Evolutionary conservation across 169 alveolate genomes (phyloP).

Genomic region (Perkinsus olseni): DNA sequence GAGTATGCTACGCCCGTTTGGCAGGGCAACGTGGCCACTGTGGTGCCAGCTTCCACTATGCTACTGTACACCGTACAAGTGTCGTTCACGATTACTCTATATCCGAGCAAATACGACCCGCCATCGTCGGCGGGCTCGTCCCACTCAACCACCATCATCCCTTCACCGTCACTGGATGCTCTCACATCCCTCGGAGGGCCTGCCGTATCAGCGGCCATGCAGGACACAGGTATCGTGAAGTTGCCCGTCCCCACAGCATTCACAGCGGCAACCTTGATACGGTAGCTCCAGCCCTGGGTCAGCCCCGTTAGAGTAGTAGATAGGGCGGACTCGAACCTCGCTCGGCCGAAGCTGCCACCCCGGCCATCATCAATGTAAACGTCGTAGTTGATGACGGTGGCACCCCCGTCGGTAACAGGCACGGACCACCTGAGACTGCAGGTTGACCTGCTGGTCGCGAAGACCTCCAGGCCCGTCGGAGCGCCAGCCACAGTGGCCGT

Average conservation of each 20-base stretch:
- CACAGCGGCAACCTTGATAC: constrained; percentile 31
- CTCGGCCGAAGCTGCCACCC: constrained; percentile 24
- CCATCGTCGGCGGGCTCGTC: neutral
- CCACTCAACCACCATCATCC: neutral
- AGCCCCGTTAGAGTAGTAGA: constrained; percentile 18
- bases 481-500: constrained; percentile 26
- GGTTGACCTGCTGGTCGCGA: constrained; percentile 13
- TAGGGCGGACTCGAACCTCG: constrained; percentile 13
- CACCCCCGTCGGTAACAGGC: constrained; percentile 9
- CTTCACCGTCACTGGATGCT: neutral
- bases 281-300: constrained; percentile 24
- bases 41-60: constrained; percentile 17
- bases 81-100: constrained; percentile 22
- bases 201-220: constrained; percentile 15
- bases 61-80: constrained; percentile 24
- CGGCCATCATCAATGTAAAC: constrained; percentile 27
- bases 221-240: constrained; percentile 17
- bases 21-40: constrained; percentile 5
- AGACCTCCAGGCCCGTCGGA: neutral
- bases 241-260: constrained; percentile 31
- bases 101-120: constrained; percentile 11
- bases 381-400: constrained; percentile 16
- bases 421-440: constrained; percentile 23
- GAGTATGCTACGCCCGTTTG: constrained; percentile 10
- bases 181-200: neutral